Conservation (phyloP, 2,329 filamentous ascomycete species). For the Penicillium brasilianum region DNA sequence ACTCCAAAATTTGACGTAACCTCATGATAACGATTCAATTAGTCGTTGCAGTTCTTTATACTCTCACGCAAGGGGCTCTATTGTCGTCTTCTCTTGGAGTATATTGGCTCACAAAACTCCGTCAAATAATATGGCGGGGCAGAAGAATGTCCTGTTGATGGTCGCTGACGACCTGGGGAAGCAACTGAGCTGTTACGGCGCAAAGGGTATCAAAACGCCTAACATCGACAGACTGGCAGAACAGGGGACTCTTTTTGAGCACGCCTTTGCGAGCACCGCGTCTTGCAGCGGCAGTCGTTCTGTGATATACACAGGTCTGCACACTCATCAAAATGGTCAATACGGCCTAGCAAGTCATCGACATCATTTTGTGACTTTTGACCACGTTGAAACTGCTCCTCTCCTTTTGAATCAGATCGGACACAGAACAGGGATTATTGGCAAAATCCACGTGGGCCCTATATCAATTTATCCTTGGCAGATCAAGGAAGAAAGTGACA, state of each 20-base stretch:
- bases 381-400: conserved; percentile 52
- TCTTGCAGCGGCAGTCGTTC: conserved; percentile 56
- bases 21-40: neutral
- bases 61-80: neutral
- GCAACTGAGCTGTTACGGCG: conserved; percentile 44
- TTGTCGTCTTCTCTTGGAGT: neutral
- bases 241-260: conserved; percentile 44
- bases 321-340: conserved; percentile 54
- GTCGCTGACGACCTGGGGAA: conserved; percentile 53
- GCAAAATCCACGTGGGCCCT: conserved; percentile 57
- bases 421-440: conserved; percentile 55
- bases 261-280: conserved; percentile 37
- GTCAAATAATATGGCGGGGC: neutral
- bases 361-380: conserved; percentile 53
- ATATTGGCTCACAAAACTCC: neutral
- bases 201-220: conserved; percentile 41
- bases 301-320: conserved; percentile 56
- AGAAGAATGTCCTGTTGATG: conserved; percentile 47
- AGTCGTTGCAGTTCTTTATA: neutral
- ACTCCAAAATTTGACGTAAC: neutral
- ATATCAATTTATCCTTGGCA: conserved; percentile 50
- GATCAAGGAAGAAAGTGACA: conserved; percentile 47
- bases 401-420: conserved; percentile 45
- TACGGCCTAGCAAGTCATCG: conserved; percentile 50
- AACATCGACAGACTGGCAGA: conserved; percentile 50